These are phyloP conservation scores for Rhynchosporium secalis DNA, from an alignment of 2,329 filamentous ascomycete species.

Conservation along the genomic window DNA sequence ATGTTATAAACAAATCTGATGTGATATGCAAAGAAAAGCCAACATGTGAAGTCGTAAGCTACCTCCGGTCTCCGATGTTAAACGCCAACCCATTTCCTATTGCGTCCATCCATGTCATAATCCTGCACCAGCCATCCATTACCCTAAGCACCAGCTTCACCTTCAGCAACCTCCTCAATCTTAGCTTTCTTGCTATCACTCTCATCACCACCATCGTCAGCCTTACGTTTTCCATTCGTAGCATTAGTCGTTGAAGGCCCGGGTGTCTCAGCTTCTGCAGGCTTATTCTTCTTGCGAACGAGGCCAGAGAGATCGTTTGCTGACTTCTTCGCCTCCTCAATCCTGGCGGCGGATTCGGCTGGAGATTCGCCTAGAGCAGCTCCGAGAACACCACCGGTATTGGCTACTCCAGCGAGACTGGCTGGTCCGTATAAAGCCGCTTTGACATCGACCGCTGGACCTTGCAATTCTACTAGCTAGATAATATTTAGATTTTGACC, in stretches of 20 bases:
- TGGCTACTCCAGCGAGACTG: constrained; percentile 36
- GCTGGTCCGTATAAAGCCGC: constrained; percentile 55
- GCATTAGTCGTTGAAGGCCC: constrained; percentile 38
- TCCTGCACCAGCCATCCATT: background rate
- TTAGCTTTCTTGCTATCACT: constrained; percentile 37
- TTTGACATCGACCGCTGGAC: constrained; percentile 59
- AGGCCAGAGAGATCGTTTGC: constrained; percentile 72
- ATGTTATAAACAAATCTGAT: background rate
- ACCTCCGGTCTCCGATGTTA: constrained; percentile 21
- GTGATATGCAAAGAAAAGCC: constrained; percentile 1
- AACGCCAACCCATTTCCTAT: constrained; percentile 17
- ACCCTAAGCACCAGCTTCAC: constrained; percentile 3
- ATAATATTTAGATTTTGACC: constrained; percentile 18
- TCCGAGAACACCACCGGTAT: constrained; percentile 62
- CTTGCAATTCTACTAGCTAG: constrained; percentile 66
- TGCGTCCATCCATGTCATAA: constrained; percentile 6
- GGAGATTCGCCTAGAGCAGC: constrained; percentile 62
- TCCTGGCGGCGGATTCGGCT: constrained; percentile 59
- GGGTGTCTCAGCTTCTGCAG: constrained; percentile 36
- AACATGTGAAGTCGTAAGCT: constrained; percentile 16
- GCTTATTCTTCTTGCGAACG: constrained; percentile 63
- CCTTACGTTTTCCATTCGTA: constrained; percentile 56
- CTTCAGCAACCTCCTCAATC: constrained; percentile 31
- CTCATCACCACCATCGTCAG: constrained; percentile 40
- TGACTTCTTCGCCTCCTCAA: constrained; percentile 71